Conservation (phyloP, 2,329 filamentous ascomycete genomes). For the Fusarium sp. region DNA sequence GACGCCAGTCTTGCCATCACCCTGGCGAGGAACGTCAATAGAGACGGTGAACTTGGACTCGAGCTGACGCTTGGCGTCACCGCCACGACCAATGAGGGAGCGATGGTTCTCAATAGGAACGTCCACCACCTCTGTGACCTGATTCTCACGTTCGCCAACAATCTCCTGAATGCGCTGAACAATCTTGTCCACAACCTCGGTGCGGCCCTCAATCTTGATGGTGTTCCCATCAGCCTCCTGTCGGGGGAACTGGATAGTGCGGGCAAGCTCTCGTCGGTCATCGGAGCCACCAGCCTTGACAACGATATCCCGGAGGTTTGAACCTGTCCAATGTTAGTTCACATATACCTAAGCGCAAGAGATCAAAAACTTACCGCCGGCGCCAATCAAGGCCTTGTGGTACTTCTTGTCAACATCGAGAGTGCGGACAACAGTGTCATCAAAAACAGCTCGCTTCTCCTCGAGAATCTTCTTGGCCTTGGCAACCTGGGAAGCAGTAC, state of each 20-base stretch:
- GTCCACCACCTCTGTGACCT: slow-evolving; percentile 81
- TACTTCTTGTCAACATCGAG: slow-evolving; percentile 95
- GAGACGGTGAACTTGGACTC: slow-evolving; percentile 88
- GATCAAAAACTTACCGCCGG: slow-evolving; percentile 74
- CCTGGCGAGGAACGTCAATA: slow-evolving; percentile 92
- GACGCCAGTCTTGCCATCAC: slow-evolving; percentile 82
- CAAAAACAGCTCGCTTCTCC: slow-evolving; percentile 86
- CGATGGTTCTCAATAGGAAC: slow-evolving; percentile 92
- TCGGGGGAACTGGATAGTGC: slow-evolving; percentile 94
- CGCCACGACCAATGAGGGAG: slow-evolving; percentile 89
- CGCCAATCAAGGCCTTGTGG: slow-evolving; percentile 89
- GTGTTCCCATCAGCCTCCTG: slow-evolving; percentile 82
- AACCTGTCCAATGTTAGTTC: slow-evolving; percentile 65
- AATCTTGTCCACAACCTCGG: slow-evolving; percentile 88
- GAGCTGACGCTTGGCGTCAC: slow-evolving; percentile 84
- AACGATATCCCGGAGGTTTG: slow-evolving; percentile 88
- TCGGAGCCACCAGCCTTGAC: slow-evolving; percentile 88
- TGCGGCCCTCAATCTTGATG: slow-evolving; percentile 89
- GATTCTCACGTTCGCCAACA: slow-evolving; percentile 84
- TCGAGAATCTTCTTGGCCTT: slow-evolving; percentile 91
- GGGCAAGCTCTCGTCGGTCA: slow-evolving; percentile 83
- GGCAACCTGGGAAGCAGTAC: slow-evolving; percentile 89
- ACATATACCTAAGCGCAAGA: background rate
- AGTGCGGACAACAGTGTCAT: slow-evolving; percentile 86
- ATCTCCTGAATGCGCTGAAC: slow-evolving; percentile 82